Conservation (phyloP, 1,284 basidiomycete species). For the Mycena sp. region DNA sequence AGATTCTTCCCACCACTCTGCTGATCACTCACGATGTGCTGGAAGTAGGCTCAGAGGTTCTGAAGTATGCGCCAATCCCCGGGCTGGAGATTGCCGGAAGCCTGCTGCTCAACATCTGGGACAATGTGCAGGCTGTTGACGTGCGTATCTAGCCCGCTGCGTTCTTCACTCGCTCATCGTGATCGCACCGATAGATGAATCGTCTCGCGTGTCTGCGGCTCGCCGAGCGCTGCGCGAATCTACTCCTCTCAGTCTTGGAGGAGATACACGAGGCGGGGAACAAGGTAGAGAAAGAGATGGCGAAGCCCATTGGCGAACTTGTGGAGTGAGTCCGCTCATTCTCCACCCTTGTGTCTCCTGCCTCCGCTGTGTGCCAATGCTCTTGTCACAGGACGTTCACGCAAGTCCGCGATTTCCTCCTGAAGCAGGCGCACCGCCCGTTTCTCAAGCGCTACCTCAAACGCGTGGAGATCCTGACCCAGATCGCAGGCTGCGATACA, state of each 20-base stretch:
- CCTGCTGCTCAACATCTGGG: constrained; percentile 66
- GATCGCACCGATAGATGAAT: constrained; percentile 57
- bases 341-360: neutral
- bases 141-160: constrained; percentile 48
- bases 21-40: constrained; percentile 57
- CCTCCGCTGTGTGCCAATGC: neutral
- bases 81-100: constrained; percentile 60
- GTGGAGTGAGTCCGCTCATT: constrained; percentile 6
- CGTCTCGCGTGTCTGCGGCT: too few relatives aligned
- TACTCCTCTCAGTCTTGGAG: constrained; percentile 52
- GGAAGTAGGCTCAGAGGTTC: constrained; percentile 51
- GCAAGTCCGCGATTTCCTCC: constrained; percentile 60
- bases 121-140: constrained; percentile 64
- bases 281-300: constrained; percentile 28
- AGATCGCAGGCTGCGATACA: constrained; percentile 62
- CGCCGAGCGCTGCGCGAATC: constrained; percentile 55
- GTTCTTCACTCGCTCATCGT: neutral
- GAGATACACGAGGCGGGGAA: constrained; percentile 43
- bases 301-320: too few relatives aligned
- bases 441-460: constrained; percentile 84
- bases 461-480: constrained; percentile 72
- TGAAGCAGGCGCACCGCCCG: constrained; percentile 69
- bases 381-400: constrained; percentile 48
- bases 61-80: constrained; percentile 60
- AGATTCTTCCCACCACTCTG: constrained; percentile 46